Evolutionary conservation across 2,329 filamentous ascomycete genomes (phyloP), one percentile per base, ranked within the genome.

Genomic region (Xylariaceae sp.): DNA sequence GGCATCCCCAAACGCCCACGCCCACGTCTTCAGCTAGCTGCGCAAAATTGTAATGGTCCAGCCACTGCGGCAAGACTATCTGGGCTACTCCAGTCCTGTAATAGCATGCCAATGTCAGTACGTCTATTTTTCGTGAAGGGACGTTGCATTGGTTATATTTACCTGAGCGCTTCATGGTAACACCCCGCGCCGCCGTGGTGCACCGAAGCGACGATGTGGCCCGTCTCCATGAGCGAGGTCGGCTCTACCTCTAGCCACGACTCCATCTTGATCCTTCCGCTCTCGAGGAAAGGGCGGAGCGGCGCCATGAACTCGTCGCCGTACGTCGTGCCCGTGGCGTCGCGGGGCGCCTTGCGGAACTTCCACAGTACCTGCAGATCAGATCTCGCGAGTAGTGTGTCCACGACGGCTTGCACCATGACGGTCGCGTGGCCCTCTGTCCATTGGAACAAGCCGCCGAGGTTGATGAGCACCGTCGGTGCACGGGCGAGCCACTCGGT

Each of bases 101-200:
- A 1, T 2, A n/a, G n/a, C n/a, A n/a, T n/a, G n/a, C n/a, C n/a
- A n/a, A n/a, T n/a, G n/a, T n/a, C n/a, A n/a, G n/a, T n/a, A n/a
- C n/a, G n/a, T n/a, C n/a, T n/a, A n/a, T n/a, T n/a, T n/a, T n/a
- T n/a, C 17, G 33, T 11, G 6, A n/a, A 11, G 4, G 17, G n/a
- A 23, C 9, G 14, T 26, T 14, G 28, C n/a, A n/a, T n/a, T 28
- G 14, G 31, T 11, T 3, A 28, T 48, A 46, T 19, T 37, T 56
- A 63, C 61, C 50, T 39, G 7, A 63, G 44, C 12, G 63, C 58
- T 45, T 65, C 61, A 14, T 53, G 49, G 19, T 65, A 66, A 11
- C 59, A 62, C 0, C 64, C 57, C 4, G 64, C 34, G 5, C 64
- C 63, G 1, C 64, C 64, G 28, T 66, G 61, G 28, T 66, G 63